These are phyloP conservation scores for Neoscytalidium dimidiatum DNA, from an alignment of 2,329 filamentous ascomycete species.

Conservation along the genomic window DNA sequence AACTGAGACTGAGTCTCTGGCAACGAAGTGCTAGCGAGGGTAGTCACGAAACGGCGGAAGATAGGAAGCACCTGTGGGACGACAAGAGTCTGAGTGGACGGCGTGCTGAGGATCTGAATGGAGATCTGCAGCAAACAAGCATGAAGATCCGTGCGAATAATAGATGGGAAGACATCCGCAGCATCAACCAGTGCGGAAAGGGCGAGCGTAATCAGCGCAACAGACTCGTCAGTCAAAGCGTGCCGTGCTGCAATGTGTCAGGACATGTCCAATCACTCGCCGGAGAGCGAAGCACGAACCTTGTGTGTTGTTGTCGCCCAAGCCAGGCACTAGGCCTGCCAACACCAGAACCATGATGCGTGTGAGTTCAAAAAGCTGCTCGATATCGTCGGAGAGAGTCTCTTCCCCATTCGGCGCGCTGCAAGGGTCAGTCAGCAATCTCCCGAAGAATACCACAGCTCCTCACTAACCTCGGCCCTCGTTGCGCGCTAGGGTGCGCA, in stretches of 20 bases:
- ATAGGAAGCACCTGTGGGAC: conserved; percentile 89
- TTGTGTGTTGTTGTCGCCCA: conserved; percentile 58
- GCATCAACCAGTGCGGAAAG: conserved; percentile 90
- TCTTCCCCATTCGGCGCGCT: conserved; percentile 56
- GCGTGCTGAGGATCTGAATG: conserved; percentile 85
- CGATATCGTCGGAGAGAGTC: conserved; percentile 92
- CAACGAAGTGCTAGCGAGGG: conserved; percentile 57
- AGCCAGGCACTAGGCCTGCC: conserved; percentile 81
- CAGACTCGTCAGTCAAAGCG: conserved; percentile 83
- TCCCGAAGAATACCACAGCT: conserved; percentile 30
- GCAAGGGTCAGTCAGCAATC: not conserved
- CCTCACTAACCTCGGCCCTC: conserved; percentile 54
- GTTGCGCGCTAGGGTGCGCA: conserved; percentile 84
- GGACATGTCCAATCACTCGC: not conserved
- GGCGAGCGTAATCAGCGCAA: conserved; percentile 75
- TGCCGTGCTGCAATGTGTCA: conserved; percentile 65
- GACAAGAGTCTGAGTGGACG: conserved; percentile 82
- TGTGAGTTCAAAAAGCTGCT: conserved; percentile 95
- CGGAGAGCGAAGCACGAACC: conserved; percentile 25
- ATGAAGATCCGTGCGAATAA: conserved; percentile 95
- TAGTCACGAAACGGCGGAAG: conserved; percentile 85
- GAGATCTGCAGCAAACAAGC: conserved; percentile 98
- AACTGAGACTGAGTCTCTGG: conserved; percentile 66
- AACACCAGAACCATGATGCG: conserved; percentile 94
- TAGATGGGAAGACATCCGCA: conserved; percentile 90